Percentiles rank a stretch among this genome's conserved stretches.
These are phyloP conservation scores for Nosema muscidifuracis DNA, from an alignment of 371 early-diverging fungal species.

Conservation along the genomic window DNA sequence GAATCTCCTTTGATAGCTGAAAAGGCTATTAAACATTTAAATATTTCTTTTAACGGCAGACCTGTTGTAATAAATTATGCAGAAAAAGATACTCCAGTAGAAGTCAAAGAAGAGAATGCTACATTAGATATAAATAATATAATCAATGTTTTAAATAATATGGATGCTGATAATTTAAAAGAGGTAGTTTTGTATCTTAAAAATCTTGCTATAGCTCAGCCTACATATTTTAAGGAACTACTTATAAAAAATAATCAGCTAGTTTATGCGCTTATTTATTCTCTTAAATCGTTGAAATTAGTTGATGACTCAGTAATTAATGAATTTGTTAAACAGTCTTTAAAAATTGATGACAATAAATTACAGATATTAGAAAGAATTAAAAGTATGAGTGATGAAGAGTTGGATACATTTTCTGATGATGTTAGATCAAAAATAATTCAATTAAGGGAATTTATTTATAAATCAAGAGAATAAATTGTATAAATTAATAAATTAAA, in stretches of 20 bases:
- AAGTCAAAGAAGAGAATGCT: constrained; percentile 27
- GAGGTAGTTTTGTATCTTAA: constrained; percentile 62
- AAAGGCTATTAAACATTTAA: constrained; percentile 61
- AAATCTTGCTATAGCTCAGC: constrained; percentile 59
- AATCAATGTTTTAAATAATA: constrained; percentile 50
- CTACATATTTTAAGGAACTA: constrained; percentile 58
- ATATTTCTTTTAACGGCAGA: constrained; percentile 62
- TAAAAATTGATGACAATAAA: constrained; percentile 54
- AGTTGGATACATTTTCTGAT: constrained; percentile 46
- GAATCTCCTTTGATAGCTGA: constrained; percentile 63
- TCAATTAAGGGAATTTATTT: constrained; percentile 43
- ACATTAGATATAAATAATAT: constrained; percentile 55
- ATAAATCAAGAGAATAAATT: constrained; percentile 32
- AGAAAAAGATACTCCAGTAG: constrained; percentile 59
- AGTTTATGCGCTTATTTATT: constrained; percentile 53
- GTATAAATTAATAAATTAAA: too few relatives aligned
- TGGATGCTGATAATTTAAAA: constrained; percentile 59
- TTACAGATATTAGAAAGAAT: constrained; percentile 60
- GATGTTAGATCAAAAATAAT: constrained; percentile 52
- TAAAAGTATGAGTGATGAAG: constrained; percentile 54
- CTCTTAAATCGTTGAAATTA: constrained; percentile 52
- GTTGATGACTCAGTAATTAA: constrained; percentile 40
- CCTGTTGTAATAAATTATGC: constrained; percentile 64
- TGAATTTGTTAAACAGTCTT: constrained; percentile 51
- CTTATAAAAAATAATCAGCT: constrained; percentile 55